Conservation (phyloP, 2,329 filamentous ascomycete species). For the Phialophora chinensis region DNA sequence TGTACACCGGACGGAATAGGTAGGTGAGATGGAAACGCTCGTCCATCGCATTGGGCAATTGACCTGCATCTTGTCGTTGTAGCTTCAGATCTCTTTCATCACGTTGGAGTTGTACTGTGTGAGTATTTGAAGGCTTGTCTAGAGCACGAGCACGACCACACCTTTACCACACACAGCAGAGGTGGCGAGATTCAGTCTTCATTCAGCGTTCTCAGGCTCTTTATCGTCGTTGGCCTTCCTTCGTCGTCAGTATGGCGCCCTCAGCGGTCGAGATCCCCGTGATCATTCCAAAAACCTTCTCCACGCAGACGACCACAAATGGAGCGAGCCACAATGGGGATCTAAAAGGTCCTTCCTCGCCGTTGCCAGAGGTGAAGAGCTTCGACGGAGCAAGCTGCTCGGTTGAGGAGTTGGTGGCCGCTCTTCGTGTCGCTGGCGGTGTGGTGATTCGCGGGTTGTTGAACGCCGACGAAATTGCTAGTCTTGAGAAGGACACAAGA, state of each 20-base stretch:
- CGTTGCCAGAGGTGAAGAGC: conserved; percentile 26
- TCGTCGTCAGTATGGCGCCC: conserved; percentile 19
- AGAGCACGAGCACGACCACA: not conserved
- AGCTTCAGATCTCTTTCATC: not conserved
- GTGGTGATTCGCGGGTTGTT: conserved; percentile 34
- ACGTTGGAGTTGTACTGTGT: not conserved
- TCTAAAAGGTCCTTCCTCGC: conserved; percentile 24
- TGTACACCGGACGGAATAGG: not conserved
- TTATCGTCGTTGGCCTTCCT: not conserved
- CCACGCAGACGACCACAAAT: conserved; percentile 2
- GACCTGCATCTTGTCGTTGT: not conserved
- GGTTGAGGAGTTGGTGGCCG: conserved; percentile 27
- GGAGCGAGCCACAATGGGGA: not conserved
- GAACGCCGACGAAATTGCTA: conserved; percentile 18
- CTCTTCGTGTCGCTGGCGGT: conserved; percentile 30
- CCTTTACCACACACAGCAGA: not conserved
- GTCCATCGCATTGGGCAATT: not conserved
- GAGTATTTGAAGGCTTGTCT: not conserved
- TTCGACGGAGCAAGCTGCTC: conserved; percentile 23
- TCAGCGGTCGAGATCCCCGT: conserved; percentile 23
- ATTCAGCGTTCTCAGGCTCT: not conserved
- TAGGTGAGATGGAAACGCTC: not conserved
- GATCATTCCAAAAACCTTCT: conserved; percentile 19
- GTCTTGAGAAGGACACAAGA: conserved; percentile 37
- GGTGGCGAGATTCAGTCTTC: not conserved